A percentile compares a stretch with the other conserved stretches of the same genome.
These are phyloP conservation scores for Aurantiochytrium sp. DNA, from an alignment of 108 stramenopile genomes.

Conservation along the genomic window DNA sequence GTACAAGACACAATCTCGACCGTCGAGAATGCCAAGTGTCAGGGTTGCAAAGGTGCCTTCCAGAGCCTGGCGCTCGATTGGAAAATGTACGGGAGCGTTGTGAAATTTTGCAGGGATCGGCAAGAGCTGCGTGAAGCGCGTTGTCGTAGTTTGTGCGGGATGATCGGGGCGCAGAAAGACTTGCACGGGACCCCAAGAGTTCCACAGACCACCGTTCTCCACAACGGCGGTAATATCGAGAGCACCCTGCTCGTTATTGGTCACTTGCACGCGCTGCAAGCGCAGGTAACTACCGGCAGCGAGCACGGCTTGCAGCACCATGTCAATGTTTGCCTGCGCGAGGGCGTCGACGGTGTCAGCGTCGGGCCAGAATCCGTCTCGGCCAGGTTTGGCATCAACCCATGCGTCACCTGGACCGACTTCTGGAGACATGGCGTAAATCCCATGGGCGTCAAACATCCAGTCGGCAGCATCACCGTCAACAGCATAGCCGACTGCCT, in stretches of 20 bases:
- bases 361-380: neutral
- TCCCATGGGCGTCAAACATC: constrained; percentile 20
- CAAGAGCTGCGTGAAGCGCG: too few species aligned
- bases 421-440: constrained; percentile 17
- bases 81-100: too few species aligned
- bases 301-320: neutral
- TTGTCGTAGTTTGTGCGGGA: too few species aligned
- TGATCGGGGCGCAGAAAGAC: neutral
- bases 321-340: neutral
- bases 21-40: too few species aligned
- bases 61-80: too few species aligned
- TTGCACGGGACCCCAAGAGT: neutral
- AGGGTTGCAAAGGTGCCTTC: too few species aligned
- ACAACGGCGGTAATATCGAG: neutral
- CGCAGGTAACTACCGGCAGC: neutral
- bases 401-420: neutral
- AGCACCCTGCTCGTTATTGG: neutral
- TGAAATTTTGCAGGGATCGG: too few species aligned
- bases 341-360: neutral
- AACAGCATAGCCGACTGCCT: neutral
- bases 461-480: constrained; percentile 23
- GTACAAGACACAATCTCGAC: too few species aligned
- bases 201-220: neutral
- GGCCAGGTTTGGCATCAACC: neutral
- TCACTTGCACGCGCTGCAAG: neutral